Evolutionary conservation across 2,329 filamentous ascomycete genomes (phyloP).

Genomic region (Trichoderma citrinoviride): DNA sequence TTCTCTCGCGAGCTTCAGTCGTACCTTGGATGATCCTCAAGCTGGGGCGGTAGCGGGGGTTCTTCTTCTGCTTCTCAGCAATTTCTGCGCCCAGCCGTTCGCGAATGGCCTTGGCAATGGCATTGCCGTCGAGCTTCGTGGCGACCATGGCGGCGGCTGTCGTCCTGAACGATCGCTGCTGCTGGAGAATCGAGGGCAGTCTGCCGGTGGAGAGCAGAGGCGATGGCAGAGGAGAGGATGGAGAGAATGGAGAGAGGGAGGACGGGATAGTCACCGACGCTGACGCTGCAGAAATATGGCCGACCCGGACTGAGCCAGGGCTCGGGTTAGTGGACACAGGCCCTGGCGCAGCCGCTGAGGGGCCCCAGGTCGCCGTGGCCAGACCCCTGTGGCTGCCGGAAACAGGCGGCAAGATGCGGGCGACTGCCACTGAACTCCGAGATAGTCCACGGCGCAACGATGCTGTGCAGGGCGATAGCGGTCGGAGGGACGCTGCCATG

Average conservation of each 20-base stretch:
- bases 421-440: not conserved
- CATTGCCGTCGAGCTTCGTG: constrained; percentile 90
- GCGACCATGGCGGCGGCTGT: constrained; percentile 71
- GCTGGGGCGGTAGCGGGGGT: constrained; percentile 83
- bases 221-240: not conserved
- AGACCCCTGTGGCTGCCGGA: constrained; percentile 4
- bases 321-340: constrained; percentile 10
- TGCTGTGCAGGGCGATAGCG: not conserved
- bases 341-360: constrained; percentile 9
- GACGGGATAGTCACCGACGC: not conserved
- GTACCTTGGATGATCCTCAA: constrained; percentile 93
- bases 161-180: constrained; percentile 41
- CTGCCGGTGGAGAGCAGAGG: constrained; percentile 5
- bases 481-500: not conserved
- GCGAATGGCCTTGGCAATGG: constrained; percentile 88
- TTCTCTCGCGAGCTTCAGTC: constrained; percentile 26
- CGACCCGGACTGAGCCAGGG: not conserved
- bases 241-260: not conserved
- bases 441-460: not conserved
- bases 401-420: constrained; percentile 16
- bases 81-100: constrained; percentile 80
- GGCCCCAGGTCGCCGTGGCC: not conserved
- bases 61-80: constrained; percentile 72
- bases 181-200: constrained; percentile 14
- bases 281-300: not conserved